phyloP scores from a whole-genome alignment of 495 filamentous ascomycete genomes.

The Penicillium atrosanguineum region DNA sequence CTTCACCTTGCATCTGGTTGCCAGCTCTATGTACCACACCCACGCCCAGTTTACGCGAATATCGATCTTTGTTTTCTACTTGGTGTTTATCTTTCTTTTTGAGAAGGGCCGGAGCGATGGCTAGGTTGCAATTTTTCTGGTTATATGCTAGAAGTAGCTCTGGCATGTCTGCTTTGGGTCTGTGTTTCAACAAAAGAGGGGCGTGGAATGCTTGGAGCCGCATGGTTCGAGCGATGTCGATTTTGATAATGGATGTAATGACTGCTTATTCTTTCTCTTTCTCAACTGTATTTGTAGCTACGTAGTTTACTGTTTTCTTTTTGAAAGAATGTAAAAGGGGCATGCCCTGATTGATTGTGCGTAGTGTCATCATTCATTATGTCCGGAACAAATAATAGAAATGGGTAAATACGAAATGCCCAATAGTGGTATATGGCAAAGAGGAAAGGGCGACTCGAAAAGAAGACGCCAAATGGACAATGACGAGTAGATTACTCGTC shows the following conservation, averaged over 20 bases:
- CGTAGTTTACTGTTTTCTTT: neutral
- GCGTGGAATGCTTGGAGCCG: conserved; percentile 14
- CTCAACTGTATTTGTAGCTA: neutral
- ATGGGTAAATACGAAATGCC: conserved; percentile 6
- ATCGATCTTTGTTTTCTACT: conserved; percentile 10
- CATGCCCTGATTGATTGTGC: conserved; percentile 4
- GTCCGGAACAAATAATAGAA: conserved; percentile 16
- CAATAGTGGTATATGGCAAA: conserved; percentile 24
- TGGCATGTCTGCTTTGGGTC: neutral
- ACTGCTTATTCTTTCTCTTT: conserved; percentile 19
- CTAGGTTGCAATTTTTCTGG: neutral
- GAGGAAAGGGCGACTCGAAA: conserved; percentile 6
- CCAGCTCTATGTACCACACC: conserved; percentile 9
- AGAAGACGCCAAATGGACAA: conserved; percentile 11
- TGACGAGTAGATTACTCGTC: conserved; percentile 1
- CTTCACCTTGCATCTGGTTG: conserved; percentile 23
- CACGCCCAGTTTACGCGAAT: conserved; percentile 14
- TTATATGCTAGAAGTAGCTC: neutral
- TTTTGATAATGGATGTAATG: conserved; percentile 38
- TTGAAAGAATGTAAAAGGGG: neutral
- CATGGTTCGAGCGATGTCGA: conserved; percentile 25
- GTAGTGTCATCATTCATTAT: conserved; percentile 29
- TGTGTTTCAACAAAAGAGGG: conserved; percentile 11
- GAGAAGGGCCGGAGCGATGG: neutral
- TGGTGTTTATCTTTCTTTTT: conserved; percentile 1